phyloP scores from a whole-genome alignment of 345 rosid genomes.

The Bretschneidera sinensis region DNA sequence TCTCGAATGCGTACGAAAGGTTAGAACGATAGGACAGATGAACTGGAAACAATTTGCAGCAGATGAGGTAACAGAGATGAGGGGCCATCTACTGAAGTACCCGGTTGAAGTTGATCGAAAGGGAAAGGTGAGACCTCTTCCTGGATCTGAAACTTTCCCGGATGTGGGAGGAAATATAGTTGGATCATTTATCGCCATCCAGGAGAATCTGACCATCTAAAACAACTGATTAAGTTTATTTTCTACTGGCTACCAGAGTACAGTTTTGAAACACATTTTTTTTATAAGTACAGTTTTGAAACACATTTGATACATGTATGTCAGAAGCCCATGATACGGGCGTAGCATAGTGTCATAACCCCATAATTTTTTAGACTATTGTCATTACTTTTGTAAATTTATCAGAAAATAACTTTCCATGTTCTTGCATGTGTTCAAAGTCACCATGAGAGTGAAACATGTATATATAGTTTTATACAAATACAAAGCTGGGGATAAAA shows the following conservation, averaged over 20 bases:
- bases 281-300: not conserved
- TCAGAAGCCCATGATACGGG: no score
- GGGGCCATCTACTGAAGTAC: slow-evolving; percentile 78
- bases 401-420: no score
- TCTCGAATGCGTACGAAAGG: slow-evolving; percentile 72
- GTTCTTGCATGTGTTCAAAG: no score
- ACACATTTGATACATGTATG: no score
- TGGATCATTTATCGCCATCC: slow-evolving; percentile 78
- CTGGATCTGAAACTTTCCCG: slow-evolving; percentile 67
- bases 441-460: no score
- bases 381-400: no score
- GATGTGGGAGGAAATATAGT: slow-evolving; percentile 80
- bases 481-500: no score
- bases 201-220: slow-evolving; percentile 86
- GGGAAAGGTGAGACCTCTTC: slow-evolving; percentile 79
- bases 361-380: no score
- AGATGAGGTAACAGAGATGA: slow-evolving; percentile 72
- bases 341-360: no score
- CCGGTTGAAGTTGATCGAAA: slow-evolving; percentile 73
- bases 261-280: not conserved
- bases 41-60: slow-evolving; percentile 74
- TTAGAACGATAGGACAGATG: slow-evolving; percentile 49
- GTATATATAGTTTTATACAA: no score
- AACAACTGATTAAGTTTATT: not conserved
- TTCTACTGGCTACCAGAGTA: no score